phyloP scores from a whole-genome alignment of 2,329 filamentous ascomycete species.

The Sporothrix humicola region DNA sequence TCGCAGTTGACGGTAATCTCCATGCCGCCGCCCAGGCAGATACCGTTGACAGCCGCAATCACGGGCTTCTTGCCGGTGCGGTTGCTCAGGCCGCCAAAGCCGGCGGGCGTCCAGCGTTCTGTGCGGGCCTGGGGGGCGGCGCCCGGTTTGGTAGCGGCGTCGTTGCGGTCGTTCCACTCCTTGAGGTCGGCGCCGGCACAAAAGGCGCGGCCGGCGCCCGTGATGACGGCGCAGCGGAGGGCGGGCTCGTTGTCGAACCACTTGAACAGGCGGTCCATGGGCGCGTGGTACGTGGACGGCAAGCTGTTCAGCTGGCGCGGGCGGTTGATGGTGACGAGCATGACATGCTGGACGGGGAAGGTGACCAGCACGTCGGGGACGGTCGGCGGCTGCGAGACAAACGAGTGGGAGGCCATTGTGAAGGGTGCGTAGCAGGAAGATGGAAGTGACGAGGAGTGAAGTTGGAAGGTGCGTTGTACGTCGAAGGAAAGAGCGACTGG shows the following conservation, averaged over 20 bases:
- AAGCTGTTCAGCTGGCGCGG: slow-evolving; percentile 65
- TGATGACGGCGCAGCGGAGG: slow-evolving; percentile 67
- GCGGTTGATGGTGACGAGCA: slow-evolving; percentile 66
- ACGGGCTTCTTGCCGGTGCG: slow-evolving; percentile 74
- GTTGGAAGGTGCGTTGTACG: not conserved
- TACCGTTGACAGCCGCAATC: slow-evolving; percentile 76
- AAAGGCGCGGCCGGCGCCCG: slow-evolving; percentile 67
- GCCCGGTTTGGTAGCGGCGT: slow-evolving; percentile 32
- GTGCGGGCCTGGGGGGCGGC: slow-evolving; percentile 9
- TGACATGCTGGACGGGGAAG: slow-evolving; percentile 60
- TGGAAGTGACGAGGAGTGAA: not conserved
- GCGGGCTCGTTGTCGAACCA: slow-evolving; percentile 68
- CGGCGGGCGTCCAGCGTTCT: slow-evolving; percentile 49
- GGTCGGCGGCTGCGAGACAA: slow-evolving; percentile 49
- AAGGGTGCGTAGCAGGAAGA: not conserved
- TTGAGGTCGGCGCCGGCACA: slow-evolving; percentile 72
- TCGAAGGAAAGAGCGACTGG: not conserved
- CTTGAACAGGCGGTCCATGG: slow-evolving; percentile 52
- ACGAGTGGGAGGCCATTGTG: slow-evolving; percentile 32
- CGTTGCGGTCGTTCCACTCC: slow-evolving; percentile 61
- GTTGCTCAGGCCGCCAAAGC: slow-evolving; percentile 71
- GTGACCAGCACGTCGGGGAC: slow-evolving; percentile 51
- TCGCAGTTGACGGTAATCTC: slow-evolving; percentile 79
- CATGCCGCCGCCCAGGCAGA: slow-evolving; percentile 76
- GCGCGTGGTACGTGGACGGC: slow-evolving; percentile 54